Evolutionary conservation across 345 rosid species (phyloP).

Genomic region (Salix dunnii): DNA sequence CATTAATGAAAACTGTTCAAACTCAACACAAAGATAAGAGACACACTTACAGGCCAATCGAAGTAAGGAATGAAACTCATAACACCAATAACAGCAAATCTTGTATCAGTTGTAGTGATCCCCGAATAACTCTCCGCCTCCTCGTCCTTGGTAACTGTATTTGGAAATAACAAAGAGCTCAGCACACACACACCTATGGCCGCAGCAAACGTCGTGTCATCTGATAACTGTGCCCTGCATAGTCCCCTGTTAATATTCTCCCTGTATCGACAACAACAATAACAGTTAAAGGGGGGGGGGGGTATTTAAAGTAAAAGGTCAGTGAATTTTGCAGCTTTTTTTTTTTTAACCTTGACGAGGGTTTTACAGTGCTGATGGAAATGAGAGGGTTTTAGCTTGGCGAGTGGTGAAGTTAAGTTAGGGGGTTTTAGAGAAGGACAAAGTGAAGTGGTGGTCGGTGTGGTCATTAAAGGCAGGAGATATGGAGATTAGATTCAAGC

Average conservation of each 20-base stretch:
- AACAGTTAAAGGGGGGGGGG: neutral
- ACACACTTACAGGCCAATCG: conserved; percentile 77
- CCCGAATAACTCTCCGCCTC: conserved; percentile 47
- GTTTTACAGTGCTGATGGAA: conserved; percentile 1
- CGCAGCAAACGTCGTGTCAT: conserved; percentile 61
- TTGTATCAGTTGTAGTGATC: conserved; percentile 60
- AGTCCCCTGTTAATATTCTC: conserved; percentile 20
- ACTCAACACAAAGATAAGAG: neutral
- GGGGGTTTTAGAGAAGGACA: conserved; percentile 14
- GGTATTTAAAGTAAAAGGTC: neutral
- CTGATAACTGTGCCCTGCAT: conserved; percentile 67
- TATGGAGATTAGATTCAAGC: neutral
- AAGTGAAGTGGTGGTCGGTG: neutral
- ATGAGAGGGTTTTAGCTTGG: conserved; percentile 1
- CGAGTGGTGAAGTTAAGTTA: conserved; percentile 3
- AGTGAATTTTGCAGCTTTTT: neutral
- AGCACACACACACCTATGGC: conserved; percentile 78
- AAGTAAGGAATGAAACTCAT: conserved; percentile 90
- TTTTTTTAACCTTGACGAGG: conserved; percentile 34
- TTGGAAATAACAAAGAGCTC: conserved; percentile 65
- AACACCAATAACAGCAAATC: conserved; percentile 88
- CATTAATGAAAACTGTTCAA: neutral
- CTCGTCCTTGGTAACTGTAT: conserved; percentile 17
- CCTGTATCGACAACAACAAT: conserved; percentile 17
- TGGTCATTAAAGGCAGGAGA: conserved; percentile 17